Evolutionary conservation across 129 eudicot species (phyloP).

Genomic region (Saussurea involucrata): DNA sequence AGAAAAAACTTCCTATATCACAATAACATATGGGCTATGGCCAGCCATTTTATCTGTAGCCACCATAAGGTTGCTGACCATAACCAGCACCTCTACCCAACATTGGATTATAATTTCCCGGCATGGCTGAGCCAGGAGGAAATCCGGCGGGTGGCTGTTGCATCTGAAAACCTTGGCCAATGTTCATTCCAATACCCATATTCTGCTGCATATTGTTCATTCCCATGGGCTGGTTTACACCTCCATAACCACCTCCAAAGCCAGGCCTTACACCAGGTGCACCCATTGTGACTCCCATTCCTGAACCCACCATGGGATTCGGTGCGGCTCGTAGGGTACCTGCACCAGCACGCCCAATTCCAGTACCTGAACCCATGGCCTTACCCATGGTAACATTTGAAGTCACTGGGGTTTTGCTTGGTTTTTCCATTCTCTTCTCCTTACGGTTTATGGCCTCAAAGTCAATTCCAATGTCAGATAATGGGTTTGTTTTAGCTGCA

Average conservation of each 20-base stretch:
- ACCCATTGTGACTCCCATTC: conserved; percentile 56
- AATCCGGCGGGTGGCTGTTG: conserved; percentile 46
- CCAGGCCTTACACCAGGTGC: conserved; percentile 36
- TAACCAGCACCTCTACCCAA: conserved; percentile 71
- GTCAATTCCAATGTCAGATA: conserved; percentile 85
- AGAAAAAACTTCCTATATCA: conserved; percentile 20
- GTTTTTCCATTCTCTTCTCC: conserved; percentile 94
- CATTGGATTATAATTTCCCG: conserved; percentile 63
- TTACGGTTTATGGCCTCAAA: conserved; percentile 92
- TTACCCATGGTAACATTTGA: conserved; percentile 86
- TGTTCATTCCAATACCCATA: conserved; percentile 30
- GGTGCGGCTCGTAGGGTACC: conserved; percentile 57
- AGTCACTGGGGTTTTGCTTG: conserved; percentile 51
- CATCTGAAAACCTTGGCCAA: conserved; percentile 49
- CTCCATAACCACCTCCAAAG: conserved; percentile 43
- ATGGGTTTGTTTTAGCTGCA: conserved; percentile 95
- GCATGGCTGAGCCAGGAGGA: conserved; percentile 50
- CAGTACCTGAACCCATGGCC: conserved; percentile 99
- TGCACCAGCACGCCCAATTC: conserved; percentile 90
- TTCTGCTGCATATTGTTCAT: conserved; percentile 27
- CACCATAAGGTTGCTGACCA: conserved; percentile 79
- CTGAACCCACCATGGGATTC: conserved; percentile 65
- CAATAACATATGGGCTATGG: conserved; percentile 14
- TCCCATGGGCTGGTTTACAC: conserved; percentile 45
- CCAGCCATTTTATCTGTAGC: conserved; percentile 40